Conservation (phyloP, 2,329 filamentous ascomycete species). For the Cladophialophora chaetospira region DNA sequence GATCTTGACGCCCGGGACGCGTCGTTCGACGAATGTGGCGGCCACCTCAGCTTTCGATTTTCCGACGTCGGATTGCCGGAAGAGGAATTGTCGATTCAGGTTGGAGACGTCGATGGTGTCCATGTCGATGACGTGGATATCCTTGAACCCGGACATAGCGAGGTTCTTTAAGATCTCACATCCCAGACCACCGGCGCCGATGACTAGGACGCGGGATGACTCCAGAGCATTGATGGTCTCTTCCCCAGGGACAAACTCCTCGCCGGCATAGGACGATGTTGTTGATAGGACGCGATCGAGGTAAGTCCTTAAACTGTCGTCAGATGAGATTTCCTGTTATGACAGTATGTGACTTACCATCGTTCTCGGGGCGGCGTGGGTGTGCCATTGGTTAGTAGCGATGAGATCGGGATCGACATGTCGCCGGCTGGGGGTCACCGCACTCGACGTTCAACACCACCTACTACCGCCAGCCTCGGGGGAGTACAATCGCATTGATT, state of each 20-base stretch:
- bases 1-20: conserved; percentile 88
- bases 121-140: conserved; percentile 99
- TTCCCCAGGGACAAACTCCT: conserved; percentile 56
- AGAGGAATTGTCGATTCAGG: conserved; percentile 95
- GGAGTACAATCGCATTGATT: neutral
- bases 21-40: conserved; percentile 83
- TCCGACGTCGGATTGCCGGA: conserved; percentile 87
- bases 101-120: conserved; percentile 99
- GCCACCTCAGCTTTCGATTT: conserved; percentile 93
- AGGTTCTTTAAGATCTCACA: conserved; percentile 97
- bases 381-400: conserved; percentile 26
- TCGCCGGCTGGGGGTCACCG: neutral
- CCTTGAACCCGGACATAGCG: conserved; percentile 90
- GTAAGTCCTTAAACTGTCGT: conserved; percentile 67
- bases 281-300: conserved; percentile 78
- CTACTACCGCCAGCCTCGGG: neutral
- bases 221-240: conserved; percentile 61
- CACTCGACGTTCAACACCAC: neutral
- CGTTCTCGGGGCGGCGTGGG: conserved; percentile 25
- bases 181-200: conserved; percentile 85
- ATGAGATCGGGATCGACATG: conserved; percentile 24
- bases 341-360: conserved; percentile 34
- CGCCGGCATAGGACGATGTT: conserved; percentile 78
- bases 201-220: conserved; percentile 69
- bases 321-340: neutral